Evolutionary conservation across 2,329 filamentous ascomycete genomes (phyloP).

Genomic region (Nigrospora sphaerica): DNA sequence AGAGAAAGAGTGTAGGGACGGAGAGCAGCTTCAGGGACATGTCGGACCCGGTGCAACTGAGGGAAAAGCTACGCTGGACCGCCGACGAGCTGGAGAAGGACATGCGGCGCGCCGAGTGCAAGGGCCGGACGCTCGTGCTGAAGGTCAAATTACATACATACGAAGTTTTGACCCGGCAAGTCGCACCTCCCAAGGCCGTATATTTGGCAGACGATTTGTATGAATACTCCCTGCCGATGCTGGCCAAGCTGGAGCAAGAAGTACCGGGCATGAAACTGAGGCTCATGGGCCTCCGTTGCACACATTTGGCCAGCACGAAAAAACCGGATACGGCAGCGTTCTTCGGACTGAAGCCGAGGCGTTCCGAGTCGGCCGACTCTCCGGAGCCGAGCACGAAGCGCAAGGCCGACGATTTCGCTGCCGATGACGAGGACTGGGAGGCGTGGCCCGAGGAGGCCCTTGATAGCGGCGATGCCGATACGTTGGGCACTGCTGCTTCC

Average conservation of each 20-base stretch:
- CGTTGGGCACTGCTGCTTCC: background rate
- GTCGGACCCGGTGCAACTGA: constrained; percentile 57
- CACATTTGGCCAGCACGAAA: constrained; percentile 78
- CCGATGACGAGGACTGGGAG: constrained; percentile 50
- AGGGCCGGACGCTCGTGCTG: constrained; percentile 82
- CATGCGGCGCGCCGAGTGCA: constrained; percentile 70
- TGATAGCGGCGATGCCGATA: constrained; percentile 12
- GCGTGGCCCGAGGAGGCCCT: constrained; percentile 62
- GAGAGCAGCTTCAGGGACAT: constrained; percentile 88
- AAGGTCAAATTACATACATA: constrained; percentile 95
- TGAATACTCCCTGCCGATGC: constrained; percentile 71
- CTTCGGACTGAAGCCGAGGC: constrained; percentile 56
- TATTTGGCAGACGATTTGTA: constrained; percentile 75
- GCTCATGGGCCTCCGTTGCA: constrained; percentile 83
- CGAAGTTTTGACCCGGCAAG: constrained; percentile 81
- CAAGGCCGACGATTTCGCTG: constrained; percentile 21
- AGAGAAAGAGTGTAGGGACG: constrained; percentile 88
- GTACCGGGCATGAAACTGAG: constrained; percentile 72
- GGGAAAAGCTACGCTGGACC: constrained; percentile 70
- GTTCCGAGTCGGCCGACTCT: constrained; percentile 11
- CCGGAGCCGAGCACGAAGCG: constrained; percentile 19
- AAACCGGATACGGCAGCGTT: constrained; percentile 71
- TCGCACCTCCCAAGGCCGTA: constrained; percentile 65
- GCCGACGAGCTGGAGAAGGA: constrained; percentile 86
- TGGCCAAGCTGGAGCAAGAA: constrained; percentile 78